A percentile compares a stretch with the other conserved stretches of the same genome.
Evolutionary conservation across 257 asterid genomes (phyloP).

Genomic region (Ballota nigra): DNA sequence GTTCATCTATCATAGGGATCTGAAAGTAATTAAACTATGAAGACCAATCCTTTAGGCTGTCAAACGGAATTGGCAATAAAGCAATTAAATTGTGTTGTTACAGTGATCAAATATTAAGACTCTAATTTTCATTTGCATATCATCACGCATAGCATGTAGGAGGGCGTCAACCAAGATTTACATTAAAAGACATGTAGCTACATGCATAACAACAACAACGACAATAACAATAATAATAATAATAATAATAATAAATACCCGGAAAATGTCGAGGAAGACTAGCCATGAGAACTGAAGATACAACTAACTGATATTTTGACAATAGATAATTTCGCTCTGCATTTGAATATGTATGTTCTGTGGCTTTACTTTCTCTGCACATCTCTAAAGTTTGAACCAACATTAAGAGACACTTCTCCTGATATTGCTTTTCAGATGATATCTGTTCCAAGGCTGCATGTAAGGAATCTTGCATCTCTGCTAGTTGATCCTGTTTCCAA

Average conservation of each 20-base stretch:
- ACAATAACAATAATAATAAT: not conserved
- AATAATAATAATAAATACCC: conserved; percentile 39
- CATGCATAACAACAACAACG: conserved; percentile 14
- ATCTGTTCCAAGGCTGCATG: conserved; percentile 80
- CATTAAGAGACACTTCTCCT: conserved; percentile 72
- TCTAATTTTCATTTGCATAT: not conserved
- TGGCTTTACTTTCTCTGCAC: conserved; percentile 38
- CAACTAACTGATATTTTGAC: conserved; percentile 68
- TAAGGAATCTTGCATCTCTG: conserved; percentile 59
- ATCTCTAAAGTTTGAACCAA: conserved; percentile 61
- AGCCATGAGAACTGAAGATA: conserved; percentile 79
- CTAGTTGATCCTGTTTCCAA: conserved; percentile 53
- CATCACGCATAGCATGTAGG: not conserved
- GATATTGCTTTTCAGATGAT: conserved; percentile 64
- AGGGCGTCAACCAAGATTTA: conserved; percentile 7
- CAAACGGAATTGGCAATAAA: conserved; percentile 8
- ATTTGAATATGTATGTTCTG: conserved; percentile 37
- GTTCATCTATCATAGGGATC: conserved; percentile 5
- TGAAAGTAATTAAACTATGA: conserved; percentile 2
- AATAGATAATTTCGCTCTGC: conserved; percentile 41
- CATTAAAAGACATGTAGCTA: conserved; percentile 3
- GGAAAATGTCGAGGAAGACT: conserved; percentile 89
- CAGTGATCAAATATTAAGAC: conserved; percentile 4
- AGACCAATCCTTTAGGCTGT: not conserved
- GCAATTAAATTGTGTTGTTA: not conserved